Evolutionary conservation across 495 filamentous ascomycete species (phyloP).

Genomic region (Talaromyces nanjingensis): DNA sequence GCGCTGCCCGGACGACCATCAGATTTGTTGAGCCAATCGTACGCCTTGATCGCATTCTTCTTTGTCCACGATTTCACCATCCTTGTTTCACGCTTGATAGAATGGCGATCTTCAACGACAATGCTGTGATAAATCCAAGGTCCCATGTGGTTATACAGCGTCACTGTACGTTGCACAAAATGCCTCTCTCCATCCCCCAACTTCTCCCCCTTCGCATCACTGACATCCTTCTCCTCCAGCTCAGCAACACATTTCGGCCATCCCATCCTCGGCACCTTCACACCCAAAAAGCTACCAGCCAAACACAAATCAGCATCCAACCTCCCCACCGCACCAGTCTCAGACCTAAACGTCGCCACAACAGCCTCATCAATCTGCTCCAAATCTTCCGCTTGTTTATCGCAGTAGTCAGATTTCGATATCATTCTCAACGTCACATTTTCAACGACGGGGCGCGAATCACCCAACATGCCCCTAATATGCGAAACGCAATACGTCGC

Average conservation of each 20-base stretch:
- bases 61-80: constrained; percentile 37
- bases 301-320: constrained; percentile 27
- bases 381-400: constrained; percentile 9
- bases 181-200: constrained; percentile 18
- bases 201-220: constrained; percentile 15
- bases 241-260: constrained; percentile 23
- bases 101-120: constrained; percentile 37
- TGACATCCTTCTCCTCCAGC: constrained; percentile 19
- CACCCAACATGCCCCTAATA: constrained; percentile 31
- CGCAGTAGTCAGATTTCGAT: not conserved
- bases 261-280: constrained; percentile 15
- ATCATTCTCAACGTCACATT: not conserved
- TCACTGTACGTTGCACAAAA: constrained; percentile 29
- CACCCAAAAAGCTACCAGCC: constrained; percentile 12
- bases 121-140: constrained; percentile 43
- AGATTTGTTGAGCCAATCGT: constrained; percentile 29
- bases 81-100: constrained; percentile 21
- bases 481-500: constrained; percentile 42
- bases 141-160: constrained; percentile 32
- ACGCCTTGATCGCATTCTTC: constrained; percentile 35
- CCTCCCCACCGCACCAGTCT: constrained; percentile 31
- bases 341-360: constrained; percentile 34
- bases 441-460: constrained; percentile 19
- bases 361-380: constrained; percentile 32
- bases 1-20: constrained; percentile 24